Evolutionary conservation across 2,329 filamentous ascomycete genomes (phyloP), one percentile per base, ranked within the genome.

Genomic region (Penicillium sp.): DNA sequence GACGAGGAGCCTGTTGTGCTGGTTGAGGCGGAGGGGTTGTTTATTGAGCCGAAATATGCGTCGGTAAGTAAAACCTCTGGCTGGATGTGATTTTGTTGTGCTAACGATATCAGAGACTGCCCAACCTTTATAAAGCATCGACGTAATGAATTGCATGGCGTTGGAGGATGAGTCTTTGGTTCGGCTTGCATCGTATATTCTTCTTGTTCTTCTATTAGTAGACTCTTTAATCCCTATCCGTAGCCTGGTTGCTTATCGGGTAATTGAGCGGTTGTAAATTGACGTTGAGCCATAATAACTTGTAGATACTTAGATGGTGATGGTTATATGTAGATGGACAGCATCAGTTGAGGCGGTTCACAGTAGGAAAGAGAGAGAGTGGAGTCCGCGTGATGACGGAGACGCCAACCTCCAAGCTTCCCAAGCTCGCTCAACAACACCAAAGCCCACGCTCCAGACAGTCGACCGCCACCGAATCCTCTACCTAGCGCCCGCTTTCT

Each of bases 1-100:
- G 83, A 84, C 8, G 81, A 86, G 72, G 78, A 81, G 64, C 85
- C 86, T 1, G 74, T 81, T 16, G 81, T 92, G 48, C 72, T 97
- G 58, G 91, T 88, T 7, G 90, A 95, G 74, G 93, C 90, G 0
- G 88, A 88, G 68, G 91, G 88, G 2, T 74, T 99, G 63, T 97
- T 96, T 70, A 83, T 97, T 66, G 91, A 94, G 74, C 92, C 93
- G 28, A 92, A 85, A 73, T 83, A 90, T 69, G 91, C 91, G 59
- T 83, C 84, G 71, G 87, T 90, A 77, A 73, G 85, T 47, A n/a
- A n/a, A n/a, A n/a, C 23, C 5, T 24, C 11, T 18, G 16, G 24
- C 28, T 43, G n/a, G 16, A 23, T 48, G 50, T 46, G 52, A 52
- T 33, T 51, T 7, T 7, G 3, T 16, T 11, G 23, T 50, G 43